Evolutionary conservation across 139 green algal species (phyloP).

Genomic region (Penium margaritaceum): DNA sequence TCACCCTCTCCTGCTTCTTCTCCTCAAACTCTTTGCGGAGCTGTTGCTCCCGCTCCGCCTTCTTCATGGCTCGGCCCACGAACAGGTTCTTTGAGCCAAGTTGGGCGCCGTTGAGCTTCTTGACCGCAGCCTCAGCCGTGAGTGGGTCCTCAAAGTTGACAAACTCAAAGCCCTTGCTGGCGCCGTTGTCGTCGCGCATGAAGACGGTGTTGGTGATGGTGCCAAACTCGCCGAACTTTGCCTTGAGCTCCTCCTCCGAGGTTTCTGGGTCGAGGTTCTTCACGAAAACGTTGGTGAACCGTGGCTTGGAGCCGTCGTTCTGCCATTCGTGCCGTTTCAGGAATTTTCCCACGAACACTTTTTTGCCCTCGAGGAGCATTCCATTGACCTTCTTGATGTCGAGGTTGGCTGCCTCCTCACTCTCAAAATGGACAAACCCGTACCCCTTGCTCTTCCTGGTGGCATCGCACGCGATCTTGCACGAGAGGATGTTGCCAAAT

Average conservation of each 20-base stretch:
- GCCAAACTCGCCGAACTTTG: constrained; percentile 46
- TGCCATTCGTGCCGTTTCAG: constrained; percentile 43
- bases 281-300: constrained; percentile 57
- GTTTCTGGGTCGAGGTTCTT: constrained; percentile 51
- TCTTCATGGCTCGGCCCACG: constrained; percentile 53
- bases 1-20: constrained; percentile 45
- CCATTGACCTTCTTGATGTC: constrained; percentile 61
- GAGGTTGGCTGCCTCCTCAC: constrained; percentile 47
- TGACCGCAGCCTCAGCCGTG: constrained; percentile 42
- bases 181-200: constrained; percentile 50
- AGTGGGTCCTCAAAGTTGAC: constrained; percentile 58
- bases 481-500: constrained; percentile 55
- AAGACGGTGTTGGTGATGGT: constrained; percentile 43
- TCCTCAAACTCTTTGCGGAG: constrained; percentile 49
- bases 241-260: constrained; percentile 44
- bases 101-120: constrained; percentile 46
- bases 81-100: constrained; percentile 45
- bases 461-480: constrained; percentile 48
- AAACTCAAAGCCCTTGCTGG: constrained; percentile 57
- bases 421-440: constrained; percentile 59
- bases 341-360: constrained; percentile 53
- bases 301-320: constrained; percentile 17
- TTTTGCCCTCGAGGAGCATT: constrained; percentile 52
- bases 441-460: constrained; percentile 50
- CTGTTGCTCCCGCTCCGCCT: constrained; percentile 51